Conservation (phyloP, 805 yeast genomes). For the Saccharomycopsis synnaedendra region DNA sequence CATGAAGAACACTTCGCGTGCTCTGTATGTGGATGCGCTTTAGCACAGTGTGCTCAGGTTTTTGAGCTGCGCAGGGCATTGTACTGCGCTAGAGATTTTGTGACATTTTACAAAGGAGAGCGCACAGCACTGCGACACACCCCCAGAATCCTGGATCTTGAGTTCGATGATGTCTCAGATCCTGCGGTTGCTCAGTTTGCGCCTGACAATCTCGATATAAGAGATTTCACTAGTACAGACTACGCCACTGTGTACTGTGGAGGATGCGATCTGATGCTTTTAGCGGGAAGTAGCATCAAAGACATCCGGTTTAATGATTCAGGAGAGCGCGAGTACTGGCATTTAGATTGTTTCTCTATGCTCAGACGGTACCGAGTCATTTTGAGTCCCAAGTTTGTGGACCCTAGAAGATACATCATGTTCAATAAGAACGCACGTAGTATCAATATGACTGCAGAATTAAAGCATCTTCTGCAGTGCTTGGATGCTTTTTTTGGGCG, state of each 20-base stretch:
- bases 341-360: constrained; percentile 9
- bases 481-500: constrained; percentile 3
- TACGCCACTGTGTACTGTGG: constrained; percentile 11
- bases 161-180: constrained; percentile 1
- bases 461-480: constrained; percentile 1
- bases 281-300: constrained; percentile 10
- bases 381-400: constrained; percentile 13
- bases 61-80: constrained; percentile 8
- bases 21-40: constrained; percentile 1
- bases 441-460: constrained; percentile 12
- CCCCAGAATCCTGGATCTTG: background rate
- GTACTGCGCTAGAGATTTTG: constrained; percentile 10
- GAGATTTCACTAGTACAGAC: constrained; percentile 11
- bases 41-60: constrained; percentile 2
- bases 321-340: constrained; percentile 11
- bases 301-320: constrained; percentile 4
- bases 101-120: constrained; percentile 6
- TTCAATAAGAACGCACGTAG: constrained; percentile 9
- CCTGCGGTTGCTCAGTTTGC: background rate
- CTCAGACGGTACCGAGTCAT: constrained; percentile 8
- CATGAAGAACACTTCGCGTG: constrained; percentile 14
- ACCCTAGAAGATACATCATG: constrained; percentile 12
- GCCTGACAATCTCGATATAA: constrained; percentile 7
- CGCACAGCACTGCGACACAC: background rate
- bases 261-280: constrained; percentile 13